Percentiles rank a stretch among this genome's conserved stretches.
These are phyloP conservation scores for Discostella stelligeroides DNA, from an alignment of 108 stramenopile species.

Conservation along the genomic window DNA sequence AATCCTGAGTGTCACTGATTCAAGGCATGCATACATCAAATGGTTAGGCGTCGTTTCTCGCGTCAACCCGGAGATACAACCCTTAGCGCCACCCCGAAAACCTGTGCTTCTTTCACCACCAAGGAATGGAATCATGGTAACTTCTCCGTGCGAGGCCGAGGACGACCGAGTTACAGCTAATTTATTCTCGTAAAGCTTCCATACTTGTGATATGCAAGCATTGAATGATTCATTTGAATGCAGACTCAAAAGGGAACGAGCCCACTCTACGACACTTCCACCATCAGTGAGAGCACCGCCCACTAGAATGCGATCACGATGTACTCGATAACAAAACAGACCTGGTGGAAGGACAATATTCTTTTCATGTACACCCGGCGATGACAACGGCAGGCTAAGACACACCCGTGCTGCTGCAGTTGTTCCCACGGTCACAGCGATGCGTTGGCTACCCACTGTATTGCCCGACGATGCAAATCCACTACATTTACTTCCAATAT, in stretches of 20 bases:
- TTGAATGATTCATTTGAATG: constrained; percentile 47
- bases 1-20: constrained; percentile 71
- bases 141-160: neutral
- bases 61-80: constrained; percentile 71
- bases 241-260: constrained; percentile 60
- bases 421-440: constrained; percentile 87
- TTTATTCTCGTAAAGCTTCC: constrained; percentile 9
- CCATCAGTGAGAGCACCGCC: constrained; percentile 89
- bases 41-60: constrained; percentile 66
- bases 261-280: constrained; percentile 84
- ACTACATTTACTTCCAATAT: constrained; percentile 79
- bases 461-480: neutral
- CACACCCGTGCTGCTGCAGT: constrained; percentile 80
- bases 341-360: constrained; percentile 52
- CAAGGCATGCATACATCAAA: constrained; percentile 67
- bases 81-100: constrained; percentile 70
- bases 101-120: constrained; percentile 84
- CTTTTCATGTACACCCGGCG: neutral
- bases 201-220: constrained; percentile 51
- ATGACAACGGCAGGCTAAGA: constrained; percentile 47
- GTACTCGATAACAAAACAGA: constrained; percentile 82
- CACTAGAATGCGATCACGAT: constrained; percentile 59
- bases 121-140: constrained; percentile 71
- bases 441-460: constrained; percentile 41
- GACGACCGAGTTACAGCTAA: neutral